Percentiles rank a stretch among this genome's conserved stretches.
phyloP scores from a whole-genome alignment of 306 rosid genomes.

The Cicer chorassanicum region DNA sequence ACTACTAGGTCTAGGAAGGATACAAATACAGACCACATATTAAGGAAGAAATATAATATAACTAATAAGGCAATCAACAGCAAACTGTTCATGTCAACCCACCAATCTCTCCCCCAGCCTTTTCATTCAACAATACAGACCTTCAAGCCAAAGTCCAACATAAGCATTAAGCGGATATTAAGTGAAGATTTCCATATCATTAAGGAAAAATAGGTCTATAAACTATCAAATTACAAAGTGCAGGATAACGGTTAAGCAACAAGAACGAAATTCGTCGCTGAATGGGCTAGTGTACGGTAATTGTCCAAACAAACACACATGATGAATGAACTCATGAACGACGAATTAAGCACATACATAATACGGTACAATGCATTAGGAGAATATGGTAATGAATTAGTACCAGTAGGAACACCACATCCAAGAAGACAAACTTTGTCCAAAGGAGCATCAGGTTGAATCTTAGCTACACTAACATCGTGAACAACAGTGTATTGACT shows the following conservation, averaged over 20 bases:
- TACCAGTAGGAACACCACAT: slow-evolving; percentile 82
- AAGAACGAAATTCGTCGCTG: not conserved
- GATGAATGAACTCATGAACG: not conserved
- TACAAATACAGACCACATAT: not conserved
- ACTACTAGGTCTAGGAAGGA: not conserved
- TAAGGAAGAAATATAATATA: not conserved
- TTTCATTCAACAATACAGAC: slow-evolving; percentile 29
- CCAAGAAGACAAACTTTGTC: slow-evolving; percentile 98
- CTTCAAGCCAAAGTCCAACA: not conserved
- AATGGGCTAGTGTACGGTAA: slow-evolving; percentile 13
- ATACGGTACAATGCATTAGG: slow-evolving; percentile 1
- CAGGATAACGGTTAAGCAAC: slow-evolving; percentile 1
- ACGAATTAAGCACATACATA: not conserved
- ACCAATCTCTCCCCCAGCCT: slow-evolving; percentile 14
- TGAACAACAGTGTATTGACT: slow-evolving; percentile 96
- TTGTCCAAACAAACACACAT: slow-evolving; percentile 16
- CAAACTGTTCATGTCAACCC: not conserved
- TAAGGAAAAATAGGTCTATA: not conserved
- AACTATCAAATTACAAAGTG: slow-evolving; percentile 16
- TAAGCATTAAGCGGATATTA: not conserved
- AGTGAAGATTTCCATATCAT: not conserved
- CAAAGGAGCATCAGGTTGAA: slow-evolving; percentile 78
- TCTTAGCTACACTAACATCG: slow-evolving; percentile 95
- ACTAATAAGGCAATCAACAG: slow-evolving; percentile 12
- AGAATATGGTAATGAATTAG: slow-evolving; percentile 3